Conservation (phyloP, 768 basidiomycete species). For the Hortiboletus campestris region DNA sequence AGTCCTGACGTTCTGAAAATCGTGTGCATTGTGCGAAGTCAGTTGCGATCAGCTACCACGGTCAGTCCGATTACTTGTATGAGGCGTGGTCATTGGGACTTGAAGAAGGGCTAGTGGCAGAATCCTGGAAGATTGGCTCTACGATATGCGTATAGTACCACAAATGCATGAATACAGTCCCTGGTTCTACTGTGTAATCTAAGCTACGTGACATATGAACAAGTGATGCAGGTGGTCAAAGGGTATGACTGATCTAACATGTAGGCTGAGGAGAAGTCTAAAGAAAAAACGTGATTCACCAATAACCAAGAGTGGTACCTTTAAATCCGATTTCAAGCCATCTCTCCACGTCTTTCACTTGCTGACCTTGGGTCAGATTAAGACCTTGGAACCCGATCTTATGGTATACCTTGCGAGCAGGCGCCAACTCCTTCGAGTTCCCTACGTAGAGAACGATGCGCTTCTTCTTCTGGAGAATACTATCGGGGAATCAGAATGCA, state of each 20-base stretch:
- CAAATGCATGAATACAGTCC: neutral
- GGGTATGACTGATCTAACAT: neutral
- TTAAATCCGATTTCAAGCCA: conserved; percentile 22
- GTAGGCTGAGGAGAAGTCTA: neutral
- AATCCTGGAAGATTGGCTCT: too few relatives aligned
- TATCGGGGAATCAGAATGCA: conserved; percentile 12
- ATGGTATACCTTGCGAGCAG: conserved; percentile 23
- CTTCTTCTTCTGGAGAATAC: conserved; percentile 37
- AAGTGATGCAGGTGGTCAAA: neutral
- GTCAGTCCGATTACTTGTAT: neutral
- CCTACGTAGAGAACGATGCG: conserved; percentile 61
- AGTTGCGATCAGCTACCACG: too few relatives aligned
- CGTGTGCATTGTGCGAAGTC: neutral
- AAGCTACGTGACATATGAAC: conserved; percentile 16
- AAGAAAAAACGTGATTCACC: neutral
- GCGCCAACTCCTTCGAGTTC: conserved; percentile 10
- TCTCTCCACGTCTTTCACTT: conserved; percentile 13
- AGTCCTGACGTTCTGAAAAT: conserved; percentile 56
- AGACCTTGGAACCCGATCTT: conserved; percentile 25
- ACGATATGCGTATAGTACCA: neutral
- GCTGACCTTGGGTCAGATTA: neutral
- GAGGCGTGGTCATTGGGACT: neutral
- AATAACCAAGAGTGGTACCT: conserved; percentile 14
- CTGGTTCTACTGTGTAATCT: neutral
- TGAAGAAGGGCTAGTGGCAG: too few relatives aligned